phyloP scores from a whole-genome alignment of 805 yeast genomes.

The Komagataella pastoris region DNA sequence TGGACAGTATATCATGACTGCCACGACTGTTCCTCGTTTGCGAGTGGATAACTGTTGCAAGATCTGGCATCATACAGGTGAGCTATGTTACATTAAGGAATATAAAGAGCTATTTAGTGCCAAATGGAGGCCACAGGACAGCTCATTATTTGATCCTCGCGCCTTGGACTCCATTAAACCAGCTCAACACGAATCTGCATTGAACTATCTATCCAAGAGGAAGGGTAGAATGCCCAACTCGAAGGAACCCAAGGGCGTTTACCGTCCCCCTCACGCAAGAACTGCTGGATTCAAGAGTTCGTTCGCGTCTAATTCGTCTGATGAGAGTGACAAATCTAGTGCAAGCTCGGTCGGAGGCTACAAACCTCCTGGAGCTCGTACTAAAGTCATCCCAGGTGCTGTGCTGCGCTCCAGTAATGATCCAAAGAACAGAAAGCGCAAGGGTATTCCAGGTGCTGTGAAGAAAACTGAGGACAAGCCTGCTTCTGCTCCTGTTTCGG shows the following conservation, averaged over 20 bases:
- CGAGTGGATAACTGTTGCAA: slow-evolving; percentile 94
- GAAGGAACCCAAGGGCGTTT: slow-evolving; percentile 65
- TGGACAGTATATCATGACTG: slow-evolving; percentile 85
- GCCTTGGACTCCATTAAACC: slow-evolving; percentile 34
- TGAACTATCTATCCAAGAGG: slow-evolving; percentile 34
- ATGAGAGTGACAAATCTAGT: slow-evolving; percentile 12
- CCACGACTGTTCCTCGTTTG: slow-evolving; percentile 92
- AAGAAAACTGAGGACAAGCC: slow-evolving; percentile 22
- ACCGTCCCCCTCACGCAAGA: slow-evolving; percentile 95
- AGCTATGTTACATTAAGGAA: slow-evolving; percentile 64
- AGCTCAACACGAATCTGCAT: slow-evolving; percentile 58
- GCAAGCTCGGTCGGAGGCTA: slow-evolving; percentile 13
- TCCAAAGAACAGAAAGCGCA: slow-evolving; percentile 59
- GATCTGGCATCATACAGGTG: slow-evolving; percentile 87
- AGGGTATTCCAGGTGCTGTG: slow-evolving; percentile 27
- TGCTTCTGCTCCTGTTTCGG: slow-evolving; percentile 1
- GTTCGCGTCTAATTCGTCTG: slow-evolving; percentile 22
- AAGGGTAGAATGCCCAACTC: slow-evolving; percentile 18
- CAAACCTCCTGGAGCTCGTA: slow-evolving; percentile 6
- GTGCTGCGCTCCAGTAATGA: slow-evolving; percentile 6
- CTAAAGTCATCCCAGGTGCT: slow-evolving; percentile 45
- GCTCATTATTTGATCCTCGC: slow-evolving; percentile 40
- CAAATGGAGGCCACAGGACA: slow-evolving; percentile 68
- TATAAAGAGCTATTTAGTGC: slow-evolving; percentile 71
- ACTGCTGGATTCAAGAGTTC: slow-evolving; percentile 21